Evolutionary conservation across 305 asterid species (phyloP).

Genomic region (Rubia tinctorum): DNA sequence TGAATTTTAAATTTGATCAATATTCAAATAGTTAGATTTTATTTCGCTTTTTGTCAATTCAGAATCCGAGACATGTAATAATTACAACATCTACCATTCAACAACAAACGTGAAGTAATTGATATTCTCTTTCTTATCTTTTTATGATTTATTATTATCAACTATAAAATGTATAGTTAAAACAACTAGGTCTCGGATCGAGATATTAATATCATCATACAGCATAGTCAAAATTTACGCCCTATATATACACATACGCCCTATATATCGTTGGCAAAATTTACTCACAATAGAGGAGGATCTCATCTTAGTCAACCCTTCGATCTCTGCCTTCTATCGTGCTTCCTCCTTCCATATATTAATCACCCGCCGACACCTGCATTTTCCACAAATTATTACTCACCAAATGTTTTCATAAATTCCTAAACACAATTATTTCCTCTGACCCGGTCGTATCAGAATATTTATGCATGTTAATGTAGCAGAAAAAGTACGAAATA

Average conservation of each 20-base stretch:
- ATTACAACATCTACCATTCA: too few species aligned
- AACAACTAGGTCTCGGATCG: background rate
- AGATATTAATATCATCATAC: background rate
- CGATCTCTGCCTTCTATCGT: slow-evolving; percentile 60
- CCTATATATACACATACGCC: background rate
- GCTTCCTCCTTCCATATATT: background rate
- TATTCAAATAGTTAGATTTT: too few species aligned
- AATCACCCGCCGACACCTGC: slow-evolving; percentile 18
- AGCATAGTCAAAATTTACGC: background rate
- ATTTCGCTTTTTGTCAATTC: too few species aligned
- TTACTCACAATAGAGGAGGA: slow-evolving; percentile 56
- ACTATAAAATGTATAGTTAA: background rate
- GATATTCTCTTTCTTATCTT: background rate
- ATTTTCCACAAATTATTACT: slow-evolving; percentile 11
- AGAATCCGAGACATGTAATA: too few species aligned
- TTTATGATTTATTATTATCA: background rate
- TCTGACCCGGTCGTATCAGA: too few species aligned
- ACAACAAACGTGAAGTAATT: too few species aligned
- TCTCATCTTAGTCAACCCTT: slow-evolving; percentile 31
- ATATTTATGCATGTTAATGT: too few species aligned
- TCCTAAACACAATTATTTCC: too few species aligned
- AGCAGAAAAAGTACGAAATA: too few species aligned
- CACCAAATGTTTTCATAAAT: too few species aligned
- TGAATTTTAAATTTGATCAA: too few species aligned
- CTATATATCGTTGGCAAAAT: background rate